These are phyloP conservation scores for Hibiscus mutabilis DNA, from an alignment of 345 rosid species.

Conservation along the genomic window DNA sequence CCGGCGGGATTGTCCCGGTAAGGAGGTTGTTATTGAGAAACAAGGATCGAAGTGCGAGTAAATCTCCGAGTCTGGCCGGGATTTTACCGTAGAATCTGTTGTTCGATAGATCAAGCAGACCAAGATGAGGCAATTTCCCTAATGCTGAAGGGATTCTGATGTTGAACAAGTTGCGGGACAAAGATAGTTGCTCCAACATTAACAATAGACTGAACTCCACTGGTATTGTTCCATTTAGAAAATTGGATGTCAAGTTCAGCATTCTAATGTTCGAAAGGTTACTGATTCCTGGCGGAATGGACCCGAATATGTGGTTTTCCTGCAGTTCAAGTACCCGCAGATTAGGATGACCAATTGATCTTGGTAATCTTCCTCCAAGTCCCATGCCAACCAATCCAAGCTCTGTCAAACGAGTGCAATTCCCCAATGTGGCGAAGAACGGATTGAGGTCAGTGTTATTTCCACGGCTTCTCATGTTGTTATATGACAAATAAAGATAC, in stretches of 20 bases:
- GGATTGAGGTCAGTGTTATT: constrained; percentile 38
- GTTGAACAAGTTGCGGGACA: constrained; percentile 35
- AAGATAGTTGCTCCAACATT: constrained; percentile 29
- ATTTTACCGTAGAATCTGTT: constrained; percentile 40
- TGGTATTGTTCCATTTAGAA: constrained; percentile 31
- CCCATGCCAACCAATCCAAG: constrained; percentile 48
- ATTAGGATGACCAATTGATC: constrained; percentile 26
- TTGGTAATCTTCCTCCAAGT: constrained; percentile 44
- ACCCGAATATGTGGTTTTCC: constrained; percentile 38
- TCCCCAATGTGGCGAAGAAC: constrained; percentile 31
- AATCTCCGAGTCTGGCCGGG: constrained; percentile 31
- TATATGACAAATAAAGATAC: constrained; percentile 38
- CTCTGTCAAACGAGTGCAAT: constrained; percentile 34
- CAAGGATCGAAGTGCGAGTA: constrained; percentile 20
- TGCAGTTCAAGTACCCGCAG: constrained; percentile 21
- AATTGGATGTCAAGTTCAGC: constrained; percentile 38
- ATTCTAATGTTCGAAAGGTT: constrained; percentile 24
- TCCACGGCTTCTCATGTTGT: constrained; percentile 36
- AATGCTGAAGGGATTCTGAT: constrained; percentile 37
- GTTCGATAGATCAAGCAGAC: constrained; percentile 40
- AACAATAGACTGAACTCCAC: constrained; percentile 24
- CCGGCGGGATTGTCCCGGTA: constrained; percentile 39
- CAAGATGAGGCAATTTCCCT: constrained; percentile 24
- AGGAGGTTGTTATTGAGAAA: constrained; percentile 47
- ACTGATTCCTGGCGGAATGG: constrained; percentile 33